Evolutionary conservation across 2,329 filamentous ascomycete species (phyloP).

Genomic region (Colletotrichum liaoningense): DNA sequence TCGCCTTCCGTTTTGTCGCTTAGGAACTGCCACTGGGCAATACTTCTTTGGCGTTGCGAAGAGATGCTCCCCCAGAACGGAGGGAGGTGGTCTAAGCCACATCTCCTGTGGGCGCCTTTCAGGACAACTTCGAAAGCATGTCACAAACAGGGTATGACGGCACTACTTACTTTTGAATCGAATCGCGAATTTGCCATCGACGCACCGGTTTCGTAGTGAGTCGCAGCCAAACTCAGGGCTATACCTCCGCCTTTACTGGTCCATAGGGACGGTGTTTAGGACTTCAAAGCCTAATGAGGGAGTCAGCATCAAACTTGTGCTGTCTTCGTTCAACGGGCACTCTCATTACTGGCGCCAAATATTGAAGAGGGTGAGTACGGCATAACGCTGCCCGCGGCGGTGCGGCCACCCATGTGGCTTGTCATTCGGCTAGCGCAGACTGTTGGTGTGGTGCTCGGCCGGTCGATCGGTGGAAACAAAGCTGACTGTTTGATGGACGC

Average conservation of each 20-base stretch:
- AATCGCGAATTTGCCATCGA: not conserved
- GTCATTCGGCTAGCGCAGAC: not conserved
- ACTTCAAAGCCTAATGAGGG: not conserved
- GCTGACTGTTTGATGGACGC: not conserved
- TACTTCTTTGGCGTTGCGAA: not conserved
- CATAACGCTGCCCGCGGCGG: constrained; percentile 19
- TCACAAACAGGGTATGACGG: not conserved
- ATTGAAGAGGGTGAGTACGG: not conserved
- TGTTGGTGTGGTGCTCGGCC: constrained; percentile 8
- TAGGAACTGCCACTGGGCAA: not conserved
- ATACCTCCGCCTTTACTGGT: not conserved
- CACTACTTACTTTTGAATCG: not conserved
- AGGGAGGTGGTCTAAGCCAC: constrained; percentile 17
- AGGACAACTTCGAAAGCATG: constrained; percentile 2
- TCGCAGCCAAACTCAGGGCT: not conserved
- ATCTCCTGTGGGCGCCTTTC: not conserved
- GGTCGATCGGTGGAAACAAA: constrained; percentile 14
- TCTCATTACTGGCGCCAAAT: not conserved
- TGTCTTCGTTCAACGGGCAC: not conserved
- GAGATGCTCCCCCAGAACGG: constrained; percentile 7
- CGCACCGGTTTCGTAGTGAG: not conserved
- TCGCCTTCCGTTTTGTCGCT: not conserved
- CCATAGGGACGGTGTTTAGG: not conserved
- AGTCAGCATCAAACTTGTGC: not conserved
- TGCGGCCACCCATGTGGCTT: constrained; percentile 25